phyloP scores from a whole-genome alignment of 495 filamentous ascomycete genomes.

The Pseudevernia furfuracea region DNA sequence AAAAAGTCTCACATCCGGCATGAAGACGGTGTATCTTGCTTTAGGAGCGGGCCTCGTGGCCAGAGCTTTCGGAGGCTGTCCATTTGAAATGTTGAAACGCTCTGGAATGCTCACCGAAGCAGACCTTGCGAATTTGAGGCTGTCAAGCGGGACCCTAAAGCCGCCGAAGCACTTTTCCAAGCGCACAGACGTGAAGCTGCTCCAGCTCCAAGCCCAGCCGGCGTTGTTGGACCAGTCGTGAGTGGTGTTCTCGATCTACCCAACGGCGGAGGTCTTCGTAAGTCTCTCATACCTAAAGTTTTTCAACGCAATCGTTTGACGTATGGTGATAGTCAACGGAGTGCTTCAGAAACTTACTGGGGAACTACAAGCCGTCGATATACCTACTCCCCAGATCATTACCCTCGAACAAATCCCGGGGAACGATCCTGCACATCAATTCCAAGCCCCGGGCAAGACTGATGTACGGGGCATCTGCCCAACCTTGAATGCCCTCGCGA shows the following conservation, averaged over 20 bases:
- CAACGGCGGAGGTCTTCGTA: slow-evolving; percentile 20
- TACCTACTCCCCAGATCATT: slow-evolving; percentile 22
- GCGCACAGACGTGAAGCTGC: slow-evolving; percentile 7
- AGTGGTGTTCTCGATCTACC: slow-evolving; percentile 17
- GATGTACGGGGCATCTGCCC: slow-evolving; percentile 38
- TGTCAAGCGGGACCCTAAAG: slow-evolving; percentile 1
- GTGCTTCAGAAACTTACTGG: slow-evolving; percentile 23
- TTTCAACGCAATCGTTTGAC: not conserved
- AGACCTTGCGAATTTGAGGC: slow-evolving; percentile 8
- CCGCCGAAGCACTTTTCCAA: slow-evolving; percentile 8
- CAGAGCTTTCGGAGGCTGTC: not conserved
- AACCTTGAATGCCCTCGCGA: slow-evolving; percentile 43
- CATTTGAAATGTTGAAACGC: slow-evolving; percentile 5
- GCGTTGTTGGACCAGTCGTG: slow-evolving; percentile 7
- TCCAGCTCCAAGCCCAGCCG: not conserved
- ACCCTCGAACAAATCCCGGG: slow-evolving; percentile 19
- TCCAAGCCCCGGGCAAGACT: slow-evolving; percentile 19
- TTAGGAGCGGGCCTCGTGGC: not conserved
- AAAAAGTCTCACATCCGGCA: not conserved
- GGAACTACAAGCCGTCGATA: slow-evolving; percentile 13
- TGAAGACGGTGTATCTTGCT: not conserved
- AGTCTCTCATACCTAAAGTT: not conserved
- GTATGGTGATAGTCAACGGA: slow-evolving; percentile 19
- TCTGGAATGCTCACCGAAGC: slow-evolving; percentile 5
- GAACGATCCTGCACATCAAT: slow-evolving; percentile 22